Evolutionary conservation across 805 yeast genomes (phyloP), one percentile per base, ranked within the genome.

Genomic region (Candida adriatica): DNA sequence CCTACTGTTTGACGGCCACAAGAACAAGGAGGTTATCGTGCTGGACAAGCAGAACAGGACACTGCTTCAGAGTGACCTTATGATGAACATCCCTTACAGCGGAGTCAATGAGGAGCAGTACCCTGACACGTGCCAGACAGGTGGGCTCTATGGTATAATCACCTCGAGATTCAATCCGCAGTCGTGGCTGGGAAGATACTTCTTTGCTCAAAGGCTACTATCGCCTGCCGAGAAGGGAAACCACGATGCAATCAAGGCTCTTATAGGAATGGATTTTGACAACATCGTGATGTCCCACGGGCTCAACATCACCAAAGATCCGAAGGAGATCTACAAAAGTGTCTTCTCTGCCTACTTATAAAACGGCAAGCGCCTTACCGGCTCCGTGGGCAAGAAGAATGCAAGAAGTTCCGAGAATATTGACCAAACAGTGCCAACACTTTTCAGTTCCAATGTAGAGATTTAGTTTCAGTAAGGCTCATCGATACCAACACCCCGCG

Each of bases 241-340:
- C 22, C 19, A 24, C 8, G 27, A 24, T 15, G 55, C 39, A 6
- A 17, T 48, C 11, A 37, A 30, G 30, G 24, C 36, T 2, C 16
- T 50, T 8, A 24, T 37, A 17, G 32, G 45, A 5, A 65, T 71
- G 72, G 66, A 68, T 22, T 66, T 73, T 37, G 66, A 66, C n/a
- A 58, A 58, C n/a, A 57, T 74, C 27, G 68, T 77, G 24, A 55
- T 66, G 40, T 70, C 79, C 41, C 85, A 77, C 48, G 85, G 85
- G 11, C 70, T 69, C 38, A 60, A 73, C 10, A 56, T 76, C 33
- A 73, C 69, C 13, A 44, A 50, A 8, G 49, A 56, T 30, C 71
- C 58, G n/a, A 51, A 53, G 27, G 34, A 39, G 6, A 38, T 31
- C 4, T 43, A 45, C 17, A 29, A 35, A 19, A 66, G 34, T 30